A percentile compares a stretch with the other conserved stretches of the same genome.
Evolutionary conservation across 768 basidiomycete genomes (phyloP).

Genomic region (Neoboletus subvelutipes): DNA sequence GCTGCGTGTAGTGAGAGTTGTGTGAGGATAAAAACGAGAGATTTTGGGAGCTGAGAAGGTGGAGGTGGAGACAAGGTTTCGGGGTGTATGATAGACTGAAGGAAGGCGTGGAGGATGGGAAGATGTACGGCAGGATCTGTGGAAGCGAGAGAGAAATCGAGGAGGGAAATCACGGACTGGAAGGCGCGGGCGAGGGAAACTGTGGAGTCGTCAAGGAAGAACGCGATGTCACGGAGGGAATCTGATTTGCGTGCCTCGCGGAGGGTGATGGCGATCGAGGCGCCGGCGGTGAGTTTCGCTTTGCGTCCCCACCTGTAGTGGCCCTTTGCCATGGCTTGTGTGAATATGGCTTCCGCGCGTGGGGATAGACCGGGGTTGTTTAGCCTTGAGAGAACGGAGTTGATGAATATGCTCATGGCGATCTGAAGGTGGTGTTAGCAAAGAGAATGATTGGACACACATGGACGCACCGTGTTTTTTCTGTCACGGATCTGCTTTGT

Average conservation of each 20-base stretch:
- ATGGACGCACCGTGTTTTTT: conserved; percentile 55
- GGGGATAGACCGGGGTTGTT: conserved; percentile 58
- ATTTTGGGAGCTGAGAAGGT: conserved; percentile 30
- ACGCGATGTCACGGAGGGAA: conserved; percentile 66
- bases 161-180: conserved; percentile 48
- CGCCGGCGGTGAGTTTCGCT: conserved; percentile 68
- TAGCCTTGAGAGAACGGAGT: conserved; percentile 56
- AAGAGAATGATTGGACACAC: conserved; percentile 14
- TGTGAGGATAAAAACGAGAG: conserved; percentile 39
- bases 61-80: conserved; percentile 23
- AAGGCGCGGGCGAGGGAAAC: conserved; percentile 55
- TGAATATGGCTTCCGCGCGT: conserved; percentile 68
- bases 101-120: conserved; percentile 51
- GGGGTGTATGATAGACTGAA: conserved; percentile 41
- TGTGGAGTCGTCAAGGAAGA: conserved; percentile 55
- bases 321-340: conserved; percentile 59
- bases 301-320: conserved; percentile 72
- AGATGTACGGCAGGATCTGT: conserved; percentile 63
- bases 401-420: conserved; percentile 64
- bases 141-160: conserved; percentile 52
- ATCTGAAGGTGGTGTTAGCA: conserved; percentile 40
- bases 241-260: conserved; percentile 71
- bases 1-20: conserved; percentile 40
- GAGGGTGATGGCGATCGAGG: conserved; percentile 65
- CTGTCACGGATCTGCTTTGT: conserved; percentile 62